Conservation (phyloP, 2,329 filamentous ascomycete genomes). For the Laburnicola sp. region DNA sequence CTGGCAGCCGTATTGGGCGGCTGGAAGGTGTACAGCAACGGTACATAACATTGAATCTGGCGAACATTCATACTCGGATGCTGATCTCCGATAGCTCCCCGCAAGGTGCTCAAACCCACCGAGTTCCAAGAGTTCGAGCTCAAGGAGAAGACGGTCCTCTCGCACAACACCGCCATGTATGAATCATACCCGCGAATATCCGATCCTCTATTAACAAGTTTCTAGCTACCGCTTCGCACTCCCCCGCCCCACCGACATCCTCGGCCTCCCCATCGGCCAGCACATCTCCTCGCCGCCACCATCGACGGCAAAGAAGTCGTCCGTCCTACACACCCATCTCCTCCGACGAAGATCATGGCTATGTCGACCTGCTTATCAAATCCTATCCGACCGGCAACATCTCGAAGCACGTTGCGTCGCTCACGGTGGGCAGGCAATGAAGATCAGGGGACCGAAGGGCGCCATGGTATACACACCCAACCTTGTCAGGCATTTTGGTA, state of each 20-base stretch:
- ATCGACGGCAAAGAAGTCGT: conserved; percentile 49
- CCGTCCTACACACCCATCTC: conserved; percentile 49
- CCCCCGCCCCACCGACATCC: conserved; percentile 74
- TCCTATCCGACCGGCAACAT: conserved; percentile 98
- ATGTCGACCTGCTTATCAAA: conserved; percentile 97
- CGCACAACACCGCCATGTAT: conserved; percentile 97
- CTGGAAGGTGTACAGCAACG: conserved; percentile 70
- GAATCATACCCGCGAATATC: conserved; percentile 28
- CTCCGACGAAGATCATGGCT: conserved; percentile 63
- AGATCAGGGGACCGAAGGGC: conserved; percentile 91
- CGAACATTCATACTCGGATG: not conserved
- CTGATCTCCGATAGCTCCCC: conserved; percentile 59
- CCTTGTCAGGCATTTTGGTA: conserved; percentile 94
- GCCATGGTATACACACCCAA: conserved; percentile 97
- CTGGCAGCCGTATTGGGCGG: conserved; percentile 68
- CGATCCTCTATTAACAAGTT: conserved; percentile 10
- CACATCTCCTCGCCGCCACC: conserved; percentile 89
- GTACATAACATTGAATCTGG: conserved; percentile 55
- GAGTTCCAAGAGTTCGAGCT: conserved; percentile 91
- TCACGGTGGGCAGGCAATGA: conserved; percentile 81
- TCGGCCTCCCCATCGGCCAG: conserved; percentile 96
- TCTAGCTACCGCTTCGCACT: conserved; percentile 87
- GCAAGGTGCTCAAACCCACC: conserved; percentile 83
- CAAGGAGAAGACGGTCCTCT: conserved; percentile 91
- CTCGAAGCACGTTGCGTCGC: conserved; percentile 83